Percentiles rank a stretch among this genome's conserved stretches.
Evolutionary conservation across 2,329 filamentous ascomycete genomes (phyloP).

Genomic region (Gyromitra esculenta): DNA sequence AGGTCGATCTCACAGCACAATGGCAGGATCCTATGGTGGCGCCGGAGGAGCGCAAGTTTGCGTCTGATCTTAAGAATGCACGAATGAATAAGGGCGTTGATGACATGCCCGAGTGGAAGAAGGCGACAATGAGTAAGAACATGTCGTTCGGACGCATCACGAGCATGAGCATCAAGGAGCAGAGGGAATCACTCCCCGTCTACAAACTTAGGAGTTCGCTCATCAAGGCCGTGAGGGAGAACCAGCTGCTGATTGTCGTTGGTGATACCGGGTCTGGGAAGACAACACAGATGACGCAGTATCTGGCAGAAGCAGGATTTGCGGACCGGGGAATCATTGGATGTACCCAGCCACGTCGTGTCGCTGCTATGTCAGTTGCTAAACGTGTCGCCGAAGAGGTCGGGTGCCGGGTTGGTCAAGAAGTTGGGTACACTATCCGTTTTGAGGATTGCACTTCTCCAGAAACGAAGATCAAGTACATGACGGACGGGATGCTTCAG

Average conservation of each 20-base stretch:
- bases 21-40: slow-evolving; percentile 98
- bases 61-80: slow-evolving; percentile 79
- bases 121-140: slow-evolving; percentile 79
- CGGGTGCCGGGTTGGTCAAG: slow-evolving; percentile 86
- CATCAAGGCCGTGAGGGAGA: slow-evolving; percentile 83
- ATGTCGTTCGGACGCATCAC: slow-evolving; percentile 86
- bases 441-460: slow-evolving; percentile 94
- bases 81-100: slow-evolving; percentile 69
- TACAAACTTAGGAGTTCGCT: slow-evolving; percentile 88
- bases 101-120: slow-evolving; percentile 90
- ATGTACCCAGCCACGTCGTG: slow-evolving; percentile 95
- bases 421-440: slow-evolving; percentile 96
- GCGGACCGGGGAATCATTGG: slow-evolving; percentile 88
- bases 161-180: slow-evolving; percentile 91
- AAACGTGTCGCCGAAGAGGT: slow-evolving; percentile 97
- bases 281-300: slow-evolving; percentile 95
- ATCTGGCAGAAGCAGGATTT: slow-evolving; percentile 90
- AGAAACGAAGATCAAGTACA: slow-evolving; percentile 95
- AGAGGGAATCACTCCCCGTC: slow-evolving; percentile 87
- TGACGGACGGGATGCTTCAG: slow-evolving; percentile 99
- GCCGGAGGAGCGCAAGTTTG: slow-evolving; percentile 86
- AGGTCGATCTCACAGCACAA: slow-evolving; percentile 85
- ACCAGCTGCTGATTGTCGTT: slow-evolving; percentile 94
- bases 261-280: slow-evolving; percentile 98
- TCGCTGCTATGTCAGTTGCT: slow-evolving; percentile 96